Evolutionary conservation across 2,329 filamentous ascomycete species (phyloP).

Genomic region (Phaeophleospora eucalypticola): DNA sequence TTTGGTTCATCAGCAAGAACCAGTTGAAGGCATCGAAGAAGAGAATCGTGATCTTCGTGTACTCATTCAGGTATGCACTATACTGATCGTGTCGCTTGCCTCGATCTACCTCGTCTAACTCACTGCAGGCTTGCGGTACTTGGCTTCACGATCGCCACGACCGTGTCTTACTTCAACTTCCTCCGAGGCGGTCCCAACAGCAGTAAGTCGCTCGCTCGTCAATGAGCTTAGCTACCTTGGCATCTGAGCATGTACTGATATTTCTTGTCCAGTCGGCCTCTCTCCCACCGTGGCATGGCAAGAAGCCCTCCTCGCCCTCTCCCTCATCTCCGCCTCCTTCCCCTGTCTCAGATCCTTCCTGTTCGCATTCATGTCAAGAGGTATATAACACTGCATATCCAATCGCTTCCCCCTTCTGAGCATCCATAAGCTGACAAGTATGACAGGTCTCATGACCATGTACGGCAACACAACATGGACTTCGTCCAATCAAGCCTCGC

Average conservation of each 20-base stretch:
- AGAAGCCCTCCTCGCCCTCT: constrained; percentile 22
- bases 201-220: no score
- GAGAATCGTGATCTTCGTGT: constrained; percentile 21
- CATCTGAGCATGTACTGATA: no score
- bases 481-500: no score
- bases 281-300: constrained; percentile 20
- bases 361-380: constrained; percentile 23
- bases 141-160: constrained; percentile 16
- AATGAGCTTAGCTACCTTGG: no score
- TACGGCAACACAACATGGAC: constrained; percentile 25
- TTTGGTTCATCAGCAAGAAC: constrained; percentile 25
- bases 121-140: constrained; percentile 12
- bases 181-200: constrained; percentile 12
- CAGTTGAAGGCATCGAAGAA: constrained; percentile 22
- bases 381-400: no score
- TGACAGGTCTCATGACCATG: constrained; percentile 21
- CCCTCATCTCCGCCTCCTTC: constrained; percentile 26
- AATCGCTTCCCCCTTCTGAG: no score
- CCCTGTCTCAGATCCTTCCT: constrained; percentile 25
- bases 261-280: no score
- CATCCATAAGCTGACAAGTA: no score
- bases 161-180: constrained; percentile 23
- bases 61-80: constrained; percentile 13
- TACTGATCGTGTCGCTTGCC: neutral
- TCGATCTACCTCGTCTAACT: neutral